Conservation (phyloP, 768 basidiomycete species). For the Leccinum olivaceopallidum region DNA sequence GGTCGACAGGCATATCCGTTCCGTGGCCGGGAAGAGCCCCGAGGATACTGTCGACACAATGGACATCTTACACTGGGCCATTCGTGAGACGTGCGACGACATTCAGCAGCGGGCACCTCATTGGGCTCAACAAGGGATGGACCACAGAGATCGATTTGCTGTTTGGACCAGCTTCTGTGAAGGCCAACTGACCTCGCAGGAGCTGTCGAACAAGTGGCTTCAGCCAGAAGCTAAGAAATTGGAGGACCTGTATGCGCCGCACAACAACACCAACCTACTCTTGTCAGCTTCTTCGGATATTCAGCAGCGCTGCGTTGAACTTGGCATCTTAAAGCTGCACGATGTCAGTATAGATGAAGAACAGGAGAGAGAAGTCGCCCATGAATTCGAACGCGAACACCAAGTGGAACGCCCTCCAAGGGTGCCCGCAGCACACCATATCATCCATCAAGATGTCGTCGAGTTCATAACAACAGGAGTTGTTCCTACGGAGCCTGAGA, state of each 20-base stretch:
- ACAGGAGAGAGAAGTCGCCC: conserved; percentile 45
- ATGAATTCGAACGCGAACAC: conserved; percentile 25
- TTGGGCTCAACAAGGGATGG: conserved; percentile 44
- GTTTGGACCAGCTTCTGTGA: conserved; percentile 21
- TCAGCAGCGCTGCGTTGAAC: conserved; percentile 22
- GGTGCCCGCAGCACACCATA: background rate
- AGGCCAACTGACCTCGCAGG: background rate
- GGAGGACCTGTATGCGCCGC: conserved; percentile 34
- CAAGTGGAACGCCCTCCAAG: background rate
- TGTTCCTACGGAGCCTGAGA: background rate
- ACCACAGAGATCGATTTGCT: conserved; percentile 31
- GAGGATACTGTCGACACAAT: conserved; percentile 13
- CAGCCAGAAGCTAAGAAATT: conserved; percentile 40
- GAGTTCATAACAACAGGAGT: background rate
- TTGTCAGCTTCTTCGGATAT: conserved; percentile 18
- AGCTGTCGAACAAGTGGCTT: conserved; percentile 34
- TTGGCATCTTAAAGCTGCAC: conserved; percentile 25
- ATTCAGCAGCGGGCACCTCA: conserved; percentile 39
- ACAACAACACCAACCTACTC: conserved; percentile 8
- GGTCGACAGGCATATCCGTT: conserved; percentile 38
- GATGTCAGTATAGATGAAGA: conserved; percentile 39
- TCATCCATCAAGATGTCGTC: background rate
- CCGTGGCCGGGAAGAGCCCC: conserved; percentile 11
- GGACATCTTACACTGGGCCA: conserved; percentile 49
- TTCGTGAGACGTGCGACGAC: conserved; percentile 42